Evolutionary conservation across 2,329 filamentous ascomycete genomes (phyloP).

Genomic region (Colletotrichum somersetense): DNA sequence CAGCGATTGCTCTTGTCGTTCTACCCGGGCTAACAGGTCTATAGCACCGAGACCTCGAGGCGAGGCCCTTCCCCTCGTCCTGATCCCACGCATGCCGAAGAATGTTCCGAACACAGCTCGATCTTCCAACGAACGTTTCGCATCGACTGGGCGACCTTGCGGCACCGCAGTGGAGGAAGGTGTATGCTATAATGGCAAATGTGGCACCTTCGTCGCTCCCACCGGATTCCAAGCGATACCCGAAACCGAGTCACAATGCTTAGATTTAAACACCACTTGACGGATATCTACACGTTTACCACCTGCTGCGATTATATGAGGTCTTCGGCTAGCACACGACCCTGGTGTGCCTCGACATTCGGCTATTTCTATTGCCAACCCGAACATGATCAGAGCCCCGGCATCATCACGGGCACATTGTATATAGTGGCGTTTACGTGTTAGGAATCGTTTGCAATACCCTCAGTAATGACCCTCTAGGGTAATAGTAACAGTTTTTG

Average conservation of each 20-base stretch:
- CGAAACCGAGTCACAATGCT: slow-evolving; percentile 23
- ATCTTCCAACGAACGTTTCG: background rate
- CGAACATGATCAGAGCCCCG: background rate
- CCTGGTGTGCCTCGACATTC: background rate
- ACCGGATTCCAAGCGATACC: slow-evolving; percentile 22
- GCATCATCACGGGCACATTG: background rate
- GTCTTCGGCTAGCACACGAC: background rate
- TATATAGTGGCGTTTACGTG: background rate
- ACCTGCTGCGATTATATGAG: background rate
- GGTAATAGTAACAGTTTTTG: slow-evolving; percentile 60
- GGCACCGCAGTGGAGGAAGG: background rate
- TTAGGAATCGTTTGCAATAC: too few relatives aligned
- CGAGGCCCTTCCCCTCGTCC: slow-evolving; percentile 12
- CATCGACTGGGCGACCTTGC: slow-evolving; percentile 26
- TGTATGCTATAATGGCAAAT: slow-evolving; percentile 34
- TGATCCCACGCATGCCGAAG: slow-evolving; percentile 9
- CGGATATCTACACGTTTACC: background rate
- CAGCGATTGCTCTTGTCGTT: background rate
- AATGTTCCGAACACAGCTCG: background rate
- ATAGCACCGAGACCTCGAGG: slow-evolving; percentile 21
- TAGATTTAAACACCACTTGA: background rate
- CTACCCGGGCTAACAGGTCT: background rate
- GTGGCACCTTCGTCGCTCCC: slow-evolving; percentile 33
- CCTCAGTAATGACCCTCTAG: slow-evolving; percentile 54
- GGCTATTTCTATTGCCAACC: slow-evolving; percentile 4